Evolutionary conservation across 352 stramenopile genomes (phyloP).

Genomic region (Stephanocyclus meneghinianus): DNA sequence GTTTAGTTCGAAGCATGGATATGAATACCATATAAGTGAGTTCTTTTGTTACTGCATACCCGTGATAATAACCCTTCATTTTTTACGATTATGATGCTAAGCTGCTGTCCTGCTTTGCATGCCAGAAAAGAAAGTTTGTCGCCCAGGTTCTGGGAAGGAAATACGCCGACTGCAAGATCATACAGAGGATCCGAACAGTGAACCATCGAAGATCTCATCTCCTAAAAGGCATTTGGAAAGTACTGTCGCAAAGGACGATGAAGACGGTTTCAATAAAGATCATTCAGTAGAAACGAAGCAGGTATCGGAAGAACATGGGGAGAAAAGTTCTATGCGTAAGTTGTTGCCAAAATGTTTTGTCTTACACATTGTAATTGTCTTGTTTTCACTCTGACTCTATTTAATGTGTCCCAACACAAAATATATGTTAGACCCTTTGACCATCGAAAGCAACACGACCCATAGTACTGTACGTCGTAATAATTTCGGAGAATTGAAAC

Average conservation of each 20-base stretch:
- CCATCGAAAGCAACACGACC: too few species aligned
- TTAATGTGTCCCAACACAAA: too few species aligned
- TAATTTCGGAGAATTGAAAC: constrained; percentile 37
- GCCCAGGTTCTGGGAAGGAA: not conserved
- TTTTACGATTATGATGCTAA: not conserved
- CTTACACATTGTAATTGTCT: not conserved
- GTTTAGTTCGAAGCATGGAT: constrained; percentile 18
- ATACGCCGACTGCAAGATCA: not conserved
- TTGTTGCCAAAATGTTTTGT: not conserved
- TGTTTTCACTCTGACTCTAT: not conserved
- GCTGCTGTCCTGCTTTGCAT: not conserved
- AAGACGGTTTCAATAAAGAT: not conserved
- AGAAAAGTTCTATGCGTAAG: not conserved
- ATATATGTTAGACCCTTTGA: too few species aligned
- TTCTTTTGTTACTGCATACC: not conserved
- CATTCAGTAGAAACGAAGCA: not conserved
- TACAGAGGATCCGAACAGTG: not conserved
- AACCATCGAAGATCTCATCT: not conserved
- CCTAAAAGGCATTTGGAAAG: not conserved
- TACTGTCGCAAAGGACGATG: not conserved
- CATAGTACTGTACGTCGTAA: not conserved
- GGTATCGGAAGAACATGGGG: not conserved
- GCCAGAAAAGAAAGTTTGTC: constrained; percentile 4
- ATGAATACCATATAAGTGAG: constrained; percentile 26
- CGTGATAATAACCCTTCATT: not conserved